Evolutionary conservation across 768 basidiomycete genomes (phyloP).

Genomic region (Stropharia rugosoannulata): DNA sequence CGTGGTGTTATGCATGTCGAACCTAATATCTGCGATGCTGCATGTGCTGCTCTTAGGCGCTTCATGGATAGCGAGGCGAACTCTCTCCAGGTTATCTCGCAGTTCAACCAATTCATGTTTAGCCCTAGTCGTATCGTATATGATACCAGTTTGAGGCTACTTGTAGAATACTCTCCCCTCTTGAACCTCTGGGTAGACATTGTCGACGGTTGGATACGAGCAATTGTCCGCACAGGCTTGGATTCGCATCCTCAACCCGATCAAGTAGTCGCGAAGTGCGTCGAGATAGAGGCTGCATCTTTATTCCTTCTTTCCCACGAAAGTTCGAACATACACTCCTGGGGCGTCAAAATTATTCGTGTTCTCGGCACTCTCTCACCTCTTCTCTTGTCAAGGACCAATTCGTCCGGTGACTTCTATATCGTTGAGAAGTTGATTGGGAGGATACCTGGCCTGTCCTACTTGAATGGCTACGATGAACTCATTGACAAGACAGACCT

Average conservation of each 20-base stretch:
- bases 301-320: conserved; percentile 74
- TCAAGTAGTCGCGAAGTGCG: conserved; percentile 45
- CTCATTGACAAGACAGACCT: conserved; percentile 61
- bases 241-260: conserved; percentile 41
- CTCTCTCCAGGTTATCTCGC: conserved; percentile 56
- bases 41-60: conserved; percentile 66
- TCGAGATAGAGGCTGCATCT: conserved; percentile 68
- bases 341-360: conserved; percentile 66
- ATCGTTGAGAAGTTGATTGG: conserved; percentile 57
- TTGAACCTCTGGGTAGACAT: conserved; percentile 73
- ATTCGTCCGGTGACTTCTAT: conserved; percentile 28
- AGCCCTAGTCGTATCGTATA: conserved; percentile 60
- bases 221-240: conserved; percentile 39
- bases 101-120: conserved; percentile 74
- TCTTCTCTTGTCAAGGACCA: conserved; percentile 38
- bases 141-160: conserved; percentile 60
- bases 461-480: conserved; percentile 65
- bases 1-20: conserved; percentile 86
- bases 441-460: conserved; percentile 40
- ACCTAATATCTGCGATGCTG: conserved; percentile 66
- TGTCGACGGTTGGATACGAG: conserved; percentile 66
- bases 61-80: conserved; percentile 63
- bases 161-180: conserved; percentile 66
- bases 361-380: conserved; percentile 49
- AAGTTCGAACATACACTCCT: conserved; percentile 44